phyloP scores from a whole-genome alignment of 331 rosid species.

The Quercus phellos region DNA sequence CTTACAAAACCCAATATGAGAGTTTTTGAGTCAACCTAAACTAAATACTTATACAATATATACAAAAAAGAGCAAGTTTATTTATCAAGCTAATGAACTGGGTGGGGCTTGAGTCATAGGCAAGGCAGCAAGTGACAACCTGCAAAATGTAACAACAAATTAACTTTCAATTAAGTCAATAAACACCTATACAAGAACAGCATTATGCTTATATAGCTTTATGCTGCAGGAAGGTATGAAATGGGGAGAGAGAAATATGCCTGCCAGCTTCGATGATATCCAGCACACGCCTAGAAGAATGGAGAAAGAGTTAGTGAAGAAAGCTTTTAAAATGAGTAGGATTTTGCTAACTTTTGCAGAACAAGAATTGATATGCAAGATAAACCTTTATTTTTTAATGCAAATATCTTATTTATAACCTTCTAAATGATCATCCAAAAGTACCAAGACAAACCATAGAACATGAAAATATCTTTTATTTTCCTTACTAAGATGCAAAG shows the following conservation, averaged over 20 bases:
- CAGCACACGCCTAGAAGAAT: no score
- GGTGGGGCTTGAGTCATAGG: constrained; percentile 7
- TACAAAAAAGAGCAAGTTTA: neutral
- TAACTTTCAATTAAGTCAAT: neutral
- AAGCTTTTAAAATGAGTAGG: neutral
- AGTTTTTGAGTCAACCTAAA: neutral
- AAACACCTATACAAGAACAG: neutral
- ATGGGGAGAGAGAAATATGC: no score
- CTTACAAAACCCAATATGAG: neutral
- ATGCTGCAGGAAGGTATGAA: neutral
- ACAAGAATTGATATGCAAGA: no score
- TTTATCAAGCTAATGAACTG: constrained; percentile 25
- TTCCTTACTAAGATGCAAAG: no score
- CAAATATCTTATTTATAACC: no score
- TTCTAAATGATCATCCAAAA: no score
- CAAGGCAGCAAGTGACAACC: constrained; percentile 7
- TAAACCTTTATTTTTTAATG: no score
- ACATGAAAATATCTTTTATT: no score
- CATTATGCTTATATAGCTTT: neutral
- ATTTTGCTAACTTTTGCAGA: no score
- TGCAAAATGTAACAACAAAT: constrained; percentile 13
- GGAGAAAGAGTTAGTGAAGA: neutral
- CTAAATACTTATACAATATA: neutral
- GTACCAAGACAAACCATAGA: no score
- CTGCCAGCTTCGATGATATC: no score